phyloP scores from a whole-genome alignment of 768 basidiomycete species.

The Multifurca ochricompacta region DNA sequence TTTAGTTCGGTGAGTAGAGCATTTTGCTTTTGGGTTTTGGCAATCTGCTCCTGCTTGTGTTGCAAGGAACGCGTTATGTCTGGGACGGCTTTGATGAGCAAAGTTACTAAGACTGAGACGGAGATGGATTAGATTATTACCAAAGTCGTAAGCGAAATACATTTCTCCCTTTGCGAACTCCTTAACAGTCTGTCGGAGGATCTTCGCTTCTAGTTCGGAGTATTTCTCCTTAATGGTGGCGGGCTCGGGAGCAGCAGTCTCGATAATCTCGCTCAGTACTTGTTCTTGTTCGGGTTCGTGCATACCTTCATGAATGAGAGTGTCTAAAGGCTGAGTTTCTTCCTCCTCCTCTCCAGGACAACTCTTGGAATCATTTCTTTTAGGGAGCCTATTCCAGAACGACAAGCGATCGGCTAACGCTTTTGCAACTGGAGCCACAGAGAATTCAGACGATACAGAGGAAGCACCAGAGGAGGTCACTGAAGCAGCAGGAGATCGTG shows the following conservation, averaged over 20 bases:
- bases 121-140: conserved; percentile 37
- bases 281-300: conserved; percentile 39
- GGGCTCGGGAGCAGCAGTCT: conserved; percentile 56
- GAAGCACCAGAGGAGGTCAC: conserved; percentile 43
- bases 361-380: conserved; percentile 18
- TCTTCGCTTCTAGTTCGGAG: conserved; percentile 74
- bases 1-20: conserved; percentile 54
- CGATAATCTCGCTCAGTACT: conserved; percentile 50
- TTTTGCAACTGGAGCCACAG: conserved; percentile 47
- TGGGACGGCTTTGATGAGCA: conserved; percentile 24
- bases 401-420: conserved; percentile 59
- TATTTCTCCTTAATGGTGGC: conserved; percentile 56
- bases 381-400: conserved; percentile 64
- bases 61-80: conserved; percentile 81
- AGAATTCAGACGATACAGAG: conserved; percentile 42
- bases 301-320: conserved; percentile 19
- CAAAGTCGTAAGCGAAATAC: conserved; percentile 85
- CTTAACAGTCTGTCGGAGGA: conserved; percentile 67
- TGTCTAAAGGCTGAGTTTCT: conserved; percentile 15
- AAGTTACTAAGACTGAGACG: neutral
- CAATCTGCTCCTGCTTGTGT: conserved; percentile 62
- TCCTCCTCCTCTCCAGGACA: conserved; percentile 9
- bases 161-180: conserved; percentile 80
- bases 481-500: conserved; percentile 25
- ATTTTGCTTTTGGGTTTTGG: conserved; percentile 50